These are phyloP conservation scores for Schizopora paradoxa DNA, from an alignment of 1,284 basidiomycete species.

Conservation along the genomic window DNA sequence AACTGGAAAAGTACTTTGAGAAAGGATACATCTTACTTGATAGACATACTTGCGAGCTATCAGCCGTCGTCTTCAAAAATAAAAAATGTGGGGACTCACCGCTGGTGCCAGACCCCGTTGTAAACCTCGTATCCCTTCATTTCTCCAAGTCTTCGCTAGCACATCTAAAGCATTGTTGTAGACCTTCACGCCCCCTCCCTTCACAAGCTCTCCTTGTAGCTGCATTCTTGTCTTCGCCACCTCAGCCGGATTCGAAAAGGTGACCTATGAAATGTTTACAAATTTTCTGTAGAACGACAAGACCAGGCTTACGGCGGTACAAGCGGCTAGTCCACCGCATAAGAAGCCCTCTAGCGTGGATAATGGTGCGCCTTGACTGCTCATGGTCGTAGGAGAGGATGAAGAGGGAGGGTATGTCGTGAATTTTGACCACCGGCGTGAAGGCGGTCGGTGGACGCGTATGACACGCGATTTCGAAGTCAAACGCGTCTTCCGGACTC, in stretches of 20 bases:
- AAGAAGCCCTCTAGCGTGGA: constrained; percentile 76
- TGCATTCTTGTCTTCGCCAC: constrained; percentile 94
- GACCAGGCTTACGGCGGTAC: constrained; percentile 63
- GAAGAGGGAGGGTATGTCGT: no score
- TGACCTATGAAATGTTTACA: constrained; percentile 47
- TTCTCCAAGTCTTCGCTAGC: constrained; percentile 81
- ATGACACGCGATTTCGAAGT: background rate
- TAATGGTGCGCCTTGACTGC: constrained; percentile 31
- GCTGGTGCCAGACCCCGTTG: constrained; percentile 90
- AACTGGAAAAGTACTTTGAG: constrained; percentile 1
- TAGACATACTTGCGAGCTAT: constrained; percentile 68
- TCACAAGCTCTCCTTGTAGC: constrained; percentile 88
- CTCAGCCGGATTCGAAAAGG: constrained; percentile 81
- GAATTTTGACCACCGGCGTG: no score
- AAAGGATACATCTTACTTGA: constrained; percentile 51
- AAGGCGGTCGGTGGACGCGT: background rate
- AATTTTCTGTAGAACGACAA: background rate
- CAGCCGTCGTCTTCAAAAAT: background rate
- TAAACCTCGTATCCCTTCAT: constrained; percentile 87
- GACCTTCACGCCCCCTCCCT: constrained; percentile 66
- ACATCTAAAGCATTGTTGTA: constrained; percentile 90
- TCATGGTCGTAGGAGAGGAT: constrained; percentile 16
- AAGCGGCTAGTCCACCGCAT: constrained; percentile 85
- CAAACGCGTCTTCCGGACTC: background rate
- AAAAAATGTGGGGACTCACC: constrained; percentile 44